Base-by-base conservation (phyloP, 2,329 filamentous ascomycete species). In the Colletotrichum aenigma region DNA sequence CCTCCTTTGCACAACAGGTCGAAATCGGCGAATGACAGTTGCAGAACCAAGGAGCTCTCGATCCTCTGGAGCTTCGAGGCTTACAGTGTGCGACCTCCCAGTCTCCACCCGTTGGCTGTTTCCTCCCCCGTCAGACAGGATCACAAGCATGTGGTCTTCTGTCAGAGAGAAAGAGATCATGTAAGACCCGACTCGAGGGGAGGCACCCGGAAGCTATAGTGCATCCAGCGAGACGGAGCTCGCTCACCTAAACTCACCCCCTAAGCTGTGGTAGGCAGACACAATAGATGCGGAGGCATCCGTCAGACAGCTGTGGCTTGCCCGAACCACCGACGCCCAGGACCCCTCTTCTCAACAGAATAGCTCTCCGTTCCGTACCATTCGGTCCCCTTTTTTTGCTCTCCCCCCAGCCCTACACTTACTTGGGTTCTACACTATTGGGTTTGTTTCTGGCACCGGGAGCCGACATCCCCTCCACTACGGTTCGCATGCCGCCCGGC, bases 361-460 rank as follows among this genome's bases (percentile, higher is more conserved):
- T 24, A 70, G 9, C 55, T 38, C 24, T 24, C 24, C 34, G 32
- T 58, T n/a, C 34, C 24, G 28, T 65, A 28, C 30, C 18, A 24
- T 55, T 56, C 12, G 38, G 38, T 43, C 38, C 38, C 18, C 16
- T 43, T n/a, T n/a, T 38, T 43, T n/a, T n/a, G 18, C 18, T 10
- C n/a, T 61, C 10, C 58, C 58, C 48, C 60, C 72, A 75, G 72
- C 72, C 72, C 68, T 75, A 71, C 68, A 34, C 68, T 66, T n/a
- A 62, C 52, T 61, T 26, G 36, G 68, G 55, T 38, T 62, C 69
- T 48, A 48, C 43, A 21, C 43, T 67, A 21, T 66, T 61, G 62
- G 15, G 9, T 34, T 52, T 12, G 28, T 34, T 64, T 8, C 21
- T 36, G 26, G 26, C 28, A 62, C 18, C 30, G n/a, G 60, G n/a